Evolutionary conservation across 345 rosid genomes (phyloP).

Genomic region (Populus pruinosa): DNA sequence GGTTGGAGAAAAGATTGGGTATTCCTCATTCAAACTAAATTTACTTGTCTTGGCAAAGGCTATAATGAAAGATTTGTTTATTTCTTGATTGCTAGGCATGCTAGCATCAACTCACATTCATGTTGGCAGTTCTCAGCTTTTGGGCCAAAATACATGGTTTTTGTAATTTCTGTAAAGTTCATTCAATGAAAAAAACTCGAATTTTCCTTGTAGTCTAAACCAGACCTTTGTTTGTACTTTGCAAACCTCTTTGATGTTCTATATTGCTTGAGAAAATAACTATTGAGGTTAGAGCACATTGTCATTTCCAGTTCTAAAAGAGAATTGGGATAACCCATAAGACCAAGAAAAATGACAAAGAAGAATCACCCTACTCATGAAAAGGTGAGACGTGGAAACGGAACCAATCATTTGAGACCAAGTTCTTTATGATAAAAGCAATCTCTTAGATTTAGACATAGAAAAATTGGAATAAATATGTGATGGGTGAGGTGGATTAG

Average conservation of each 20-base stretch:
- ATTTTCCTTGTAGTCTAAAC: too few species aligned
- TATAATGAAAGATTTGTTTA: background rate
- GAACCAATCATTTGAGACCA: background rate
- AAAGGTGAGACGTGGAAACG: background rate
- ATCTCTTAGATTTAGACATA: background rate
- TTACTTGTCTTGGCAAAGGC: background rate
- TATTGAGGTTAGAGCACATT: background rate
- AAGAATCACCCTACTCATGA: background rate
- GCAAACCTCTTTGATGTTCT: background rate
- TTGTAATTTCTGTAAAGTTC: background rate
- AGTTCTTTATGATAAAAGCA: background rate
- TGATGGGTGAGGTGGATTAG: background rate
- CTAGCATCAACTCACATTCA: background rate
- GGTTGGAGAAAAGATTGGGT: constrained; percentile 11
- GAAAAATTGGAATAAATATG: background rate
- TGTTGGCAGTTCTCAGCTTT: background rate
- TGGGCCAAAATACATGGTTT: background rate
- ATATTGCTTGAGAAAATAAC: background rate
- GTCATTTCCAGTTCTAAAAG: background rate
- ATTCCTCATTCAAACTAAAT: background rate
- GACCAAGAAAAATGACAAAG: background rate
- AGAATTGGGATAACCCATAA: background rate
- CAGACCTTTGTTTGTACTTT: too few species aligned
- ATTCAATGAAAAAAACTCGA: background rate
- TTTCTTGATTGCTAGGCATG: background rate